A percentile compares a stretch with the other conserved stretches of the same genome.
Evolutionary conservation across 1,284 basidiomycete genomes (phyloP).

Genomic region (Melampsora larici-populina): DNA sequence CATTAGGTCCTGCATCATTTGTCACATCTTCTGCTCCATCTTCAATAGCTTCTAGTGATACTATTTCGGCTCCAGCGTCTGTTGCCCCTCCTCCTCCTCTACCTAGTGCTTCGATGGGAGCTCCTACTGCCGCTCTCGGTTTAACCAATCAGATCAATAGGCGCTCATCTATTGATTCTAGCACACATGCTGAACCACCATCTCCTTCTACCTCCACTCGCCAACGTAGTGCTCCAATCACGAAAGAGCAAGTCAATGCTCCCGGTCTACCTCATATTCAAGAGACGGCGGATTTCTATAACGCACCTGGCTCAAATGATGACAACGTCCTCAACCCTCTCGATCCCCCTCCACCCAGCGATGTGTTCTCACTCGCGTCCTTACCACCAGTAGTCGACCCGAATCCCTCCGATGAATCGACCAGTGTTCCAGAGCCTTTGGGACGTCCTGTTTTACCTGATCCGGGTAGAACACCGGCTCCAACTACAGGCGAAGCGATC

Average conservation of each 20-base stretch:
- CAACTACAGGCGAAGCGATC: conserved; percentile 28
- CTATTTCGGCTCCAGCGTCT: conserved; percentile 19
- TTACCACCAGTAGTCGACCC: neutral
- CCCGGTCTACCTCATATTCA: conserved; percentile 42
- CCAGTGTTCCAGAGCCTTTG: conserved; percentile 16
- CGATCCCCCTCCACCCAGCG: conserved; percentile 29
- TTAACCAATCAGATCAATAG: conserved; percentile 38
- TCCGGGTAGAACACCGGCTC: conserved; percentile 25
- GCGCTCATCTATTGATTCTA: conserved; percentile 39
- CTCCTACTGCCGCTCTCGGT: conserved; percentile 40
- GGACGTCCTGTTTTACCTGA: conserved; percentile 20
- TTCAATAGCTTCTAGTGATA: conserved; percentile 31
- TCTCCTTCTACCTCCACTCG: conserved; percentile 44
- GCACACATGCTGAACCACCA: conserved; percentile 40
- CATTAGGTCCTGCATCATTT: conserved; percentile 29
- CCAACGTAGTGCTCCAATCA: conserved; percentile 39
- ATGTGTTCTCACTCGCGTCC: conserved; percentile 2
- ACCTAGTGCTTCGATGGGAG: conserved; percentile 39
- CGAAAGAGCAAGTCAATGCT: conserved; percentile 43
- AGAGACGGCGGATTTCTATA: conserved; percentile 4
- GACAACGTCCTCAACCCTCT: conserved; percentile 20
- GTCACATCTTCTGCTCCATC: conserved; percentile 42
- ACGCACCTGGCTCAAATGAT: neutral
- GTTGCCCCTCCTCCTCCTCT: conserved; percentile 40
- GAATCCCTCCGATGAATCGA: conserved; percentile 12